Base-by-base conservation (phyloP, 1,284 basidiomycete genomes). In the Trametes polyzona region DNA sequence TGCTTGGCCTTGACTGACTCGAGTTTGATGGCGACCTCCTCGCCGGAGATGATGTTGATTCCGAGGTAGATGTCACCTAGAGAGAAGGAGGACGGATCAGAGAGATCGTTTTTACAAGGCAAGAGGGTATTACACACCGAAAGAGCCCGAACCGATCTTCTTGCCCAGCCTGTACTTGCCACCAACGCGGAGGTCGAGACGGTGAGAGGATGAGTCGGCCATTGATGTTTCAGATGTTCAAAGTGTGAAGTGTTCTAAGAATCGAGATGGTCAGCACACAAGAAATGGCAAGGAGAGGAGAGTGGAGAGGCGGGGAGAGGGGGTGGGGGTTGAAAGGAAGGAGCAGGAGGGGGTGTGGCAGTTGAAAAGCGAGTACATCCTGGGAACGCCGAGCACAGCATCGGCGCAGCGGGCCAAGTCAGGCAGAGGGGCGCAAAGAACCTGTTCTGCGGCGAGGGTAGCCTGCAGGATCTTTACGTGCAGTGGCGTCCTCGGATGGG, bases 1-100 rank as follows among this genome's bases (percentile, higher is more conserved):
- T 98, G 96, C 78, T 99, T 99, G 66, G 97, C 96, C 78, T 99
- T 99, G 78, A 98, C 94, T 0, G 95, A 98, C 78, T 99, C 97
- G 68, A 99, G 91, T 80, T 99, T 99, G 86, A 99, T 98, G 71
- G 96, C 97, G 58, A 99, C 97, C 75, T 98, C 96, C 74, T 99
- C 96, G 48, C 96, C 96, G n/a, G 96, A 98, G 74, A 99, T 98
- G 79, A 99, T 98, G 84, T 99, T 98, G 76, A 98, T 96, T 62
- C 97, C 97, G 60, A 99, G 92, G 76, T 98, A 99, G 75, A 99
- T 99, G 73, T 99, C 96, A 78, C 95, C 95, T 96, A 41, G 23
- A 14, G 4, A 11, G 17, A 17, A 26, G n/a, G 37, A 16, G 55
- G 21, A 42, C n/a, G 4, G 10, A 35, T 53, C 37, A 51, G 53